Conservation (phyloP, 2,329 filamentous ascomycete genomes). For the Sclerotinia nivalis region DNA sequence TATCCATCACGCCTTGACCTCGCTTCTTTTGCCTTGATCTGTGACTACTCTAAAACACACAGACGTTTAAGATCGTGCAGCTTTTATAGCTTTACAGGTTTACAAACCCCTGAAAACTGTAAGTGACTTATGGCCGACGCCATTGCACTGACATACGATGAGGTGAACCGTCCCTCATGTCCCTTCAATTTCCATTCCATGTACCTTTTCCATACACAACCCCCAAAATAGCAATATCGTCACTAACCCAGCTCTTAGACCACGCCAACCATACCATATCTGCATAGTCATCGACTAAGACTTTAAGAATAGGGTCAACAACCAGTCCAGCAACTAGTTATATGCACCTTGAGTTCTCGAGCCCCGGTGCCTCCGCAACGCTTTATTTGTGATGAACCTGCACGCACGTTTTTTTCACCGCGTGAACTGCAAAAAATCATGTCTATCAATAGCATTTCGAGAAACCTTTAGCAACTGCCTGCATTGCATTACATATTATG, state of each 20-base stretch:
- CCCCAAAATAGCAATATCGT: conserved; percentile 2
- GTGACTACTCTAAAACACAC: not conserved
- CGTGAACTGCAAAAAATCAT: not conserved
- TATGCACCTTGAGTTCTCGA: not conserved
- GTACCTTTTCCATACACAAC: not conserved
- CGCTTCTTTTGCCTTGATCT: not conserved
- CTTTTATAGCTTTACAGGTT: not conserved
- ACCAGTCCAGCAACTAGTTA: not conserved
- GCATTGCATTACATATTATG: not conserved
- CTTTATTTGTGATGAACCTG: not conserved
- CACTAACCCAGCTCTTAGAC: not conserved
- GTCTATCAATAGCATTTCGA: conserved; percentile 4
- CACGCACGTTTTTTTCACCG: conserved; percentile 4
- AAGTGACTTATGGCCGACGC: not conserved
- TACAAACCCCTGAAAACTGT: not conserved
- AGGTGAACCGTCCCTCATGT: conserved; percentile 4
- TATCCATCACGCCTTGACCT: not conserved
- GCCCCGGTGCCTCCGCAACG: not conserved
- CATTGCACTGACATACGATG: conserved; percentile 13
- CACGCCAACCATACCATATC: conserved; percentile 2
- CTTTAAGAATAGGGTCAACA: not conserved
- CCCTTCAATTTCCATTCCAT: conserved; percentile 4
- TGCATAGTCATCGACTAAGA: not conserved
- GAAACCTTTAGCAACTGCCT: not conserved
- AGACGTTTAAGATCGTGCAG: conserved; percentile 10